Base-by-base conservation (phyloP, 2,329 filamentous ascomycete species). In the Aspergillus neoniger region DNA sequence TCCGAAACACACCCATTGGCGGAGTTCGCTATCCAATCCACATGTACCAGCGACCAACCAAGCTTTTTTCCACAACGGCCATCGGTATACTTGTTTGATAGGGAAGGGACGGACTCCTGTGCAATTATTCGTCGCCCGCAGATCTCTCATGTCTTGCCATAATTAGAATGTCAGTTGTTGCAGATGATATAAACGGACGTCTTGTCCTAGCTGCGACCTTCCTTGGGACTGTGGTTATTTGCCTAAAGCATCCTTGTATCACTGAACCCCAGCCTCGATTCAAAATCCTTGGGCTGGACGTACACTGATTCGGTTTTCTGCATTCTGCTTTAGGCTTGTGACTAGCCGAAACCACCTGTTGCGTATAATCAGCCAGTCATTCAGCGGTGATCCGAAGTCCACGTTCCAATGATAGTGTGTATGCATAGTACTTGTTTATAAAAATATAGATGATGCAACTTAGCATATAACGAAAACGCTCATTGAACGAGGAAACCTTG, bases 1-100 rank as follows among this genome's bases (percentile, higher is more conserved):
- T 38, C 36, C 60, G 61, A 63, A 63, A 63, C 61, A 63, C 61
- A 61, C 47, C 25, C 39, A 50, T 36, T 36, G 19, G 39, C 19
- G 43, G 51, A 39, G 28, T 60, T 25, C n/a, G 17, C 39, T 51
- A 21, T 60, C 19, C 25, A 25, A 21, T 60, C 19, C 25, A 25
- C 23, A 47, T 19, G 39, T n/a, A 19, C 8, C 39, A 23, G 10
- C 53, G 19, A 43, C 28, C 53, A 25, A 55, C 53, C 51, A 50
- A 59, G 51, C 51, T 59, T 59, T 59, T 59, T 28, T 15, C 19
- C 7, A 39, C 25, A 47, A 55, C 28, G 41, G 28, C 23, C 32
- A 23, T 32, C 39, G n/a, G 21, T 14, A 47, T 44, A 41, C 41
- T 55, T 55, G 39, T 55, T 55, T 55, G 14, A 19, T 21, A 15